These are phyloP conservation scores for Planoprotostelium fungivorum DNA, from an alignment of 78 protist genomes.

Conservation along the genomic window DNA sequence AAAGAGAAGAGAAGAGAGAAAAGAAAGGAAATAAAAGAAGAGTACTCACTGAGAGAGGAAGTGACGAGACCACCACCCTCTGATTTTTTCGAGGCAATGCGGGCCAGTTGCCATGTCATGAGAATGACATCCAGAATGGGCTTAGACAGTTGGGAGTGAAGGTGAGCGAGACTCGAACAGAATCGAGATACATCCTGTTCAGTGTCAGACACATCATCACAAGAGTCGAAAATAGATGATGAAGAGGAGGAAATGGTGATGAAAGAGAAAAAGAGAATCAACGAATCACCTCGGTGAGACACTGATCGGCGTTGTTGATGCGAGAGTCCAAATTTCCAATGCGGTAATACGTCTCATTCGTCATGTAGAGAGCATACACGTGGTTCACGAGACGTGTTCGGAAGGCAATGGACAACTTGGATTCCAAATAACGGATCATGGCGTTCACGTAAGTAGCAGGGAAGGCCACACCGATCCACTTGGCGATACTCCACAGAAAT, in stretches of 20 bases:
- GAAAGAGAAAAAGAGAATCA: not conserved
- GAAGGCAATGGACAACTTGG: slow-evolving; percentile 25
- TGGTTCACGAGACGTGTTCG: slow-evolving; percentile 26
- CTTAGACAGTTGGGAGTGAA: slow-evolving; percentile 32
- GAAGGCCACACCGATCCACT: slow-evolving; percentile 20
- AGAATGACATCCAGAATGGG: slow-evolving; percentile 31
- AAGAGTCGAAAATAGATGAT: not conserved
- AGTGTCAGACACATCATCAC: not conserved
- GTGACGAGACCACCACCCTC: not conserved
- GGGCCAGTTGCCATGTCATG: slow-evolving; percentile 10
- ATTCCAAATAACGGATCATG: slow-evolving; percentile 27
- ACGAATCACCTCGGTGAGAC: slow-evolving; percentile 6
- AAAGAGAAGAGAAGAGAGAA: too few species aligned
- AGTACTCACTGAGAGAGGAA: not conserved
- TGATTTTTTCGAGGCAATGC: not conserved
- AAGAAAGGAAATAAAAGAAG: not conserved
- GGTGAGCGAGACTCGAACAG: slow-evolving; percentile 5
- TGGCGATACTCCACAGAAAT: slow-evolving; percentile 5
- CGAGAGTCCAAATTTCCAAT: slow-evolving; percentile 31
- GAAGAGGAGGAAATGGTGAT: not conserved
- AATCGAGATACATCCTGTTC: slow-evolving; percentile 15
- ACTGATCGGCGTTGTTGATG: slow-evolving; percentile 31
- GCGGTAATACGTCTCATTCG: not conserved
- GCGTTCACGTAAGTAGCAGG: slow-evolving; percentile 34
- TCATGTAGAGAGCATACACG: slow-evolving; percentile 2